These are phyloP conservation scores for Sanghuangporus weigelae DNA, from an alignment of 1,284 basidiomycete genomes.

Conservation along the genomic window DNA sequence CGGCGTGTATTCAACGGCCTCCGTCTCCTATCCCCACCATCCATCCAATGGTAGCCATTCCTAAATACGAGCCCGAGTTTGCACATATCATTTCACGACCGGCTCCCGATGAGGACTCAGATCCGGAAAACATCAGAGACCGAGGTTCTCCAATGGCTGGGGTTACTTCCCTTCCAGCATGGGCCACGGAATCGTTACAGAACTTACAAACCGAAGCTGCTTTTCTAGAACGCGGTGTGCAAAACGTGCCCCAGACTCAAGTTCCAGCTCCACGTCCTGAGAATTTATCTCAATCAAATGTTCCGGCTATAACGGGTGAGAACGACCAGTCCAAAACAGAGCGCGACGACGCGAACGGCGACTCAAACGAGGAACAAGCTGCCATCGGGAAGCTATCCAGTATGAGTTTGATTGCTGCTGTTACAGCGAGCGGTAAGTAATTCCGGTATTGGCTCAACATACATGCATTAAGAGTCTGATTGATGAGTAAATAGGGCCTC, in stretches of 20 bases:
- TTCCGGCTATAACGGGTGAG: neutral
- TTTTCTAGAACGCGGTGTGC: neutral
- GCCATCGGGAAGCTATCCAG: constrained; percentile 86
- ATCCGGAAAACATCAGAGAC: neutral
- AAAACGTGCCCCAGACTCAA: neutral
- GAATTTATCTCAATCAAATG: neutral
- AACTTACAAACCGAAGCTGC: neutral
- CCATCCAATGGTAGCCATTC: neutral
- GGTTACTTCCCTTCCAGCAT: neutral
- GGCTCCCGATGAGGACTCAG: neutral
- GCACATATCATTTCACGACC: neutral
- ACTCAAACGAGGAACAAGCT: constrained; percentile 46
- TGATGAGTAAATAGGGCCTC: constrained; percentile 40
- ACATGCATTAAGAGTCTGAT: constrained; percentile 11
- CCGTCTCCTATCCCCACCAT: constrained; percentile 13
- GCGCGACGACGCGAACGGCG: neutral
- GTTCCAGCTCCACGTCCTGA: constrained; percentile 3
- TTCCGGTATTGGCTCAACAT: constrained; percentile 13
- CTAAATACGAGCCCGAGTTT: constrained; percentile 9
- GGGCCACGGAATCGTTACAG: neutral
- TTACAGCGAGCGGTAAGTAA: constrained; percentile 65
- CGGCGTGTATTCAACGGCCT: constrained; percentile 13
- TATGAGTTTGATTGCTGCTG: constrained; percentile 89
- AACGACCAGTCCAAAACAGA: neutral
- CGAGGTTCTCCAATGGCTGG: neutral